phyloP scores from a whole-genome alignment of 2,329 filamentous ascomycete species.

The Apiospora hydei region DNA sequence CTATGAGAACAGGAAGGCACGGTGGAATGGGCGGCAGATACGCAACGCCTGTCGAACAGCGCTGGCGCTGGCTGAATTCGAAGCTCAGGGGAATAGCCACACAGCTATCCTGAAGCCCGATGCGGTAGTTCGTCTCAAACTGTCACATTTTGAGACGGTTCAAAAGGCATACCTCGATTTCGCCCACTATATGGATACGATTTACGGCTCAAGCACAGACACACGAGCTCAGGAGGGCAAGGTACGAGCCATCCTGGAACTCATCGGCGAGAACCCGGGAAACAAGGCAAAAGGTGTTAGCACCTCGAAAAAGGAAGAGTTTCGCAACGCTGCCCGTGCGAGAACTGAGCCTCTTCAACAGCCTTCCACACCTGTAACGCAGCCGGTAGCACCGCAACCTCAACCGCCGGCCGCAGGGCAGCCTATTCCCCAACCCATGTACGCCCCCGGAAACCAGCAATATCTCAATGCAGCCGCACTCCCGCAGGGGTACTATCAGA shows the following conservation, averaged over 20 bases:
- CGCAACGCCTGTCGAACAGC: constrained; percentile 37
- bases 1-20: neutral
- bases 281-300: no score
- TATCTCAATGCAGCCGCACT: no score
- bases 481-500: no score
- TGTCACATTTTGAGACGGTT: constrained; percentile 33
- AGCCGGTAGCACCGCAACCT: no score
- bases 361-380: no score
- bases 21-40: constrained; percentile 38
- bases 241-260: neutral
- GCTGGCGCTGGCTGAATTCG: constrained; percentile 33
- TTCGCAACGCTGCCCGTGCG: no score
- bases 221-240: neutral
- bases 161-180: constrained; percentile 34
- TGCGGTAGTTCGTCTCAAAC: constrained; percentile 29
- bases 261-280: no score
- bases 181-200: constrained; percentile 29
- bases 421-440: no score
- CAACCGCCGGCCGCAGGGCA: no score
- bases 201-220: neutral
- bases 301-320: no score
- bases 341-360: no score
- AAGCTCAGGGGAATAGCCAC: constrained; percentile 32
- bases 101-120: constrained; percentile 24
- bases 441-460: no score